These are phyloP conservation scores for Royoungia palumana DNA, from an alignment of 768 basidiomycete species.

Conservation along the genomic window DNA sequence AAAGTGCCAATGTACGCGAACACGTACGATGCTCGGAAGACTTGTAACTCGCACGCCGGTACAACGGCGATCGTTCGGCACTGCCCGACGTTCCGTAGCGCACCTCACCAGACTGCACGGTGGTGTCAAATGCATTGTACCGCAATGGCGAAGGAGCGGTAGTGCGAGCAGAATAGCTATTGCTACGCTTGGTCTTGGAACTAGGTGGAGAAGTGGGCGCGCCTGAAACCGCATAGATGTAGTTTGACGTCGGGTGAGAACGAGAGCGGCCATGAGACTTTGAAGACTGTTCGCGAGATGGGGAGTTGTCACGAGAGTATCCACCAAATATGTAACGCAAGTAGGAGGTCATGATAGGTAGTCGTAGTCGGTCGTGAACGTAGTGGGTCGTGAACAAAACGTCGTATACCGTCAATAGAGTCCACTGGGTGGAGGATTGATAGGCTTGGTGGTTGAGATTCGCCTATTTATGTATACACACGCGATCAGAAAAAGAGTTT, in stretches of 20 bases:
- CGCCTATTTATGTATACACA: conserved; percentile 29
- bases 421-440: conserved; percentile 13
- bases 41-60: conserved; percentile 43
- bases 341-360: conserved; percentile 45
- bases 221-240: conserved; percentile 39
- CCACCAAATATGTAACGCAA: conserved; percentile 47
- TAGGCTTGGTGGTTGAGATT: not conserved
- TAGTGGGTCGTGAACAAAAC: not conserved
- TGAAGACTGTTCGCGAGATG: conserved; percentile 26
- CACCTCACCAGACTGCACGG: conserved; percentile 29
- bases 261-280: conserved; percentile 45
- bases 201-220: conserved; percentile 37
- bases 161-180: conserved; percentile 37
- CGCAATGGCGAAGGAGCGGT: conserved; percentile 41
- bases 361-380: not conserved
- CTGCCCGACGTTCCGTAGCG: conserved; percentile 30
- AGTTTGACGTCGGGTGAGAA: conserved; percentile 38
- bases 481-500: conserved; percentile 13
- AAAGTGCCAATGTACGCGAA: conserved; percentile 3
- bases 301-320: conserved; percentile 25
- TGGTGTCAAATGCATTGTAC: conserved; percentile 36
- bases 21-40: conserved; percentile 45
- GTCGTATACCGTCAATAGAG: conserved; percentile 16
- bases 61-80: conserved; percentile 35
- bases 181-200: conserved; percentile 37